phyloP scores from a whole-genome alignment of 1,284 basidiomycete genomes.

The Rugosomyces carneus region DNA sequence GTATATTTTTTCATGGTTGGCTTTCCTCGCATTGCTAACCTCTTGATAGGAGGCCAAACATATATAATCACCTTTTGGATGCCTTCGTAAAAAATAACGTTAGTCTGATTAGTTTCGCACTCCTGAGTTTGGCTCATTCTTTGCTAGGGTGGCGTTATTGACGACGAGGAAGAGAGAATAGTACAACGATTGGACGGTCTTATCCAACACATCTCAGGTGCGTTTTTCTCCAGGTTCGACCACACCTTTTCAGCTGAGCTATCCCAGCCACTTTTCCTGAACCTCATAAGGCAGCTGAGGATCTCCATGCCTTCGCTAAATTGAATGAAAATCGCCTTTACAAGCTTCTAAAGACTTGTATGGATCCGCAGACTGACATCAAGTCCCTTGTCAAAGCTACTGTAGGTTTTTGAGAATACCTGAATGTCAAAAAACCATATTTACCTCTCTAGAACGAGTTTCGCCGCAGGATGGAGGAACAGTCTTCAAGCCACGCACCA shows the following conservation, averaged over 20 bases:
- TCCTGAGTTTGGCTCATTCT: background rate
- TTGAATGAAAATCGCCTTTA: constrained; percentile 84
- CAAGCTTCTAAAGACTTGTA: constrained; percentile 74
- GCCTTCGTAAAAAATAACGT: constrained; percentile 79
- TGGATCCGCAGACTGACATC: constrained; percentile 81
- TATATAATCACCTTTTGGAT: constrained; percentile 62
- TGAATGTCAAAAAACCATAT: background rate
- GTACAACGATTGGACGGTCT: constrained; percentile 49
- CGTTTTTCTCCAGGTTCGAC: constrained; percentile 16
- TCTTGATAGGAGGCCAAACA: constrained; percentile 48
- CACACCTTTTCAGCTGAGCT: background rate
- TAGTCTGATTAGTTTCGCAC: constrained; percentile 22
- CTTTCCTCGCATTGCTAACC: constrained; percentile 2
- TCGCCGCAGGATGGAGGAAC: constrained; percentile 67
- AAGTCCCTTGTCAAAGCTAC: constrained; percentile 76
- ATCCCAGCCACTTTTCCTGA: constrained; percentile 57
- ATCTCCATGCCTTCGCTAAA: constrained; percentile 81
- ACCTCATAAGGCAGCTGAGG: constrained; percentile 67
- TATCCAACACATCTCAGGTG: constrained; percentile 59
- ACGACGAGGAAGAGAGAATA: constrained; percentile 65
- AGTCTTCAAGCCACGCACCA: constrained; percentile 50
- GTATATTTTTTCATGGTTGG: constrained; percentile 21
- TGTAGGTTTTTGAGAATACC: constrained; percentile 29
- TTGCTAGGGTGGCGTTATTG: constrained; percentile 76
- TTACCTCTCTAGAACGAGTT: constrained; percentile 68